These are phyloP conservation scores for Cymbopogon flexuosus DNA, from an alignment of 202 grass and related monocot genomes.

Conservation along the genomic window DNA sequence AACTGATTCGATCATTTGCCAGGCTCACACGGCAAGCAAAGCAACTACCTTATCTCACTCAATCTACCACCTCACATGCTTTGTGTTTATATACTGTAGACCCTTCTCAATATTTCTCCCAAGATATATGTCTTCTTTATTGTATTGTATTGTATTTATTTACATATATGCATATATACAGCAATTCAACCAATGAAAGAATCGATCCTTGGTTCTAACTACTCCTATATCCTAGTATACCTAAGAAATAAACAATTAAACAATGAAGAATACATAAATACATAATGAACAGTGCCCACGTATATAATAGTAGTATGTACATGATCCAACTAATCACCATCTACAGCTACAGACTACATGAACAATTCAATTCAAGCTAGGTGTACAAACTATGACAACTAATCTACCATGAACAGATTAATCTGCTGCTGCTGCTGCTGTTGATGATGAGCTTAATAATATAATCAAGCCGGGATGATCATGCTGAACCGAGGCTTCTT, in stretches of 20 bases:
- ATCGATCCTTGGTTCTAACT: neutral
- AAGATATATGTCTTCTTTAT: neutral
- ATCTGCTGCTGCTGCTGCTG: too few species aligned
- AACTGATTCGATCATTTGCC: neutral
- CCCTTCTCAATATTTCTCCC: neutral
- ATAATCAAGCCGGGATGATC: slow-evolving; percentile 45
- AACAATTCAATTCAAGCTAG: neutral
- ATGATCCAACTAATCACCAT: neutral
- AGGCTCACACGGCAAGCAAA: slow-evolving; percentile 27
- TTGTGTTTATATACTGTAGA: too few species aligned
- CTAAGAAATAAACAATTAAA: too few species aligned
- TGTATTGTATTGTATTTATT: neutral
- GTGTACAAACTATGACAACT: too few species aligned
- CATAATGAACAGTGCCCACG: neutral
- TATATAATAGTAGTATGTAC: neutral
- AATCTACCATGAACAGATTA: neutral
- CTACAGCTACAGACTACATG: neutral
- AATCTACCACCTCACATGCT: neutral
- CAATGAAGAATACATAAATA: too few species aligned
- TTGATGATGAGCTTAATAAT: neutral
- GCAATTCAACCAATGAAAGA: slow-evolving; percentile 29
- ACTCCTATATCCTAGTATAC: neutral
- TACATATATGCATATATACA: neutral
- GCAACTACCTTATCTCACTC: neutral
- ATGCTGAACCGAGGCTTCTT: slow-evolving; percentile 81